Evolutionary conservation across 1,139 yeast genomes (phyloP), one percentile per base, ranked within the genome.

Genomic region (Suzukiozyma palmioleophila): DNA sequence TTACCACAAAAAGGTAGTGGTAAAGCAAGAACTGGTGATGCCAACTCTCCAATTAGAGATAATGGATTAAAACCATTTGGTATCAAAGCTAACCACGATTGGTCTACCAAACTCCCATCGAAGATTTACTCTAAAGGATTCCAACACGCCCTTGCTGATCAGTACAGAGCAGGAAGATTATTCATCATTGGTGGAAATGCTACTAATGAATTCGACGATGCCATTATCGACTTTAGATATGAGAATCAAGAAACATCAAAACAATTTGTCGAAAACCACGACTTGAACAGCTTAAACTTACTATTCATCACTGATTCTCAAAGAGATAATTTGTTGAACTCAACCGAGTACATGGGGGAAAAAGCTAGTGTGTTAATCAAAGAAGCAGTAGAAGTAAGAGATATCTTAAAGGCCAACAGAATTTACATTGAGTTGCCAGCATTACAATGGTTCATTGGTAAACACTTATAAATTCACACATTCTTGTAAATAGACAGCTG

Each of bases 1-100:
- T 73, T 81, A 40, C 88, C 89, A 21, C 98, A 92, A 64, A 92
- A 92, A 66, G 97, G 98, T 48, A 69, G 89, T 13, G 99, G 99
- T 63, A 75, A 77, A 46, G 99, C 99, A 41, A 84, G 99, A 72
- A 84, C 81, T 44, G 99, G 98, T 68, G 97, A 89, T 64, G 89
- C 88, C 43, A 92, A 92, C 53, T 87, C 96, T 16, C 98, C 98
- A 34, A 85, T 82, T 40, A 79, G 96, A 65, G 82, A 81, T 56
- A 89, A 86, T 55, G 96, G 96, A 56, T 90, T 92, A 37, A 76
- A 85, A 49, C 97, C 97, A 0, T 81, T 85, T 56, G 97, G 94
- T 18, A 82, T 94, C 57, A 77, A 76, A 43, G 97, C 96, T 12
- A 95, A 95, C 35, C 94, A 87, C 57, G 95, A 88, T 61, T 83